Base-by-base conservation (phyloP, 2,329 filamentous ascomycete genomes). In the Huntiella bhutanensis region DNA sequence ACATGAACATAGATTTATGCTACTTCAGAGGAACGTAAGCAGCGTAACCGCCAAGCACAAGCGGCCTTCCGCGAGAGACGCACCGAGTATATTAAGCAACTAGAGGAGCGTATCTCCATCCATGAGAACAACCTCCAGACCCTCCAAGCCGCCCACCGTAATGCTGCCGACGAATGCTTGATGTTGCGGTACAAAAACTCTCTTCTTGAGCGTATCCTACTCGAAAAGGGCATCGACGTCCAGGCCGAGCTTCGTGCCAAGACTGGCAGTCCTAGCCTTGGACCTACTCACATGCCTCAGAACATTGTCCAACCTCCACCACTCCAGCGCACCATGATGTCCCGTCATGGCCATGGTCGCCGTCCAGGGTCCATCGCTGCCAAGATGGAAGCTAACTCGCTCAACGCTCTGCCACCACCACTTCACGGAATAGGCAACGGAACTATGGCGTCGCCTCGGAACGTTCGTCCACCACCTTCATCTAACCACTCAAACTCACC, bases 151-250 rank as follows among this genome's bases (percentile, higher is more conserved):
- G 92, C 86, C 53, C 91, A 96, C 59, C 83, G 91, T 55, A 87
- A 77, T 57, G 91, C 91, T 49, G 86, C 88, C 49, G 91, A 96
- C 62, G 91, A 96, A 64, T 96, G 91, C 60, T 65, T 96, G 58
- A 96, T 98, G 91, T 71, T 98, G 55, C 81, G 91, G 49, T 98
- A 96, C 64, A 96, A 96, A 68, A 98, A 96, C 62, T 96, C 91
- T 36, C 69, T 96, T 42, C 73, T 98, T 33, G 91, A 98, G 65
- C 77, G 91, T 49, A 93, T 98, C 57, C 72, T 98, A 45, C 72
- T 98, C 34, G 91, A 98, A 65, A 96, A 96, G 71, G 87, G 86
- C 55, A 94, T 96, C 62, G 88, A 98, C 69, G 91, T 98, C 42
- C 86, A 96, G 65, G 83, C 87, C 52, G 91, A 96, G 65, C 73